Evolutionary conservation across 352 stramenopile genomes (phyloP).

Genomic region (Elongisporangium senticosum): DNA sequence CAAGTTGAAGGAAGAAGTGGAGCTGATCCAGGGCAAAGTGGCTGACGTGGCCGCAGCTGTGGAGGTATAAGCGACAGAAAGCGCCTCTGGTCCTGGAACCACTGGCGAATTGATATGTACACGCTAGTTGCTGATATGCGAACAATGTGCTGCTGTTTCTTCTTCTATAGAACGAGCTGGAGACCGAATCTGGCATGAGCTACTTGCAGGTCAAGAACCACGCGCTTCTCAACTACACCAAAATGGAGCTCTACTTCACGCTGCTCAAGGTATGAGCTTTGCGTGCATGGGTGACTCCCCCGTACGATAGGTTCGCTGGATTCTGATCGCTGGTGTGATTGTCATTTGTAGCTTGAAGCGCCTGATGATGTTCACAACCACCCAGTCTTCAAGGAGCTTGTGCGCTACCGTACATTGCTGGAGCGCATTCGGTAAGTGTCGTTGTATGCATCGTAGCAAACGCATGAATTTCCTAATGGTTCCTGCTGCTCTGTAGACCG

Average conservation of each 20-base stretch:
- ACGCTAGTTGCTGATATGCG: neutral
- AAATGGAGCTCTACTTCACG: slow-evolving; percentile 83
- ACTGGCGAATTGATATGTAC: neutral
- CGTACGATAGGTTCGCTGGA: neutral
- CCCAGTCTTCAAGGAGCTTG: slow-evolving; percentile 80
- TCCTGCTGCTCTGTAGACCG: slow-evolving; percentile 20
- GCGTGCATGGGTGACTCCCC: neutral
- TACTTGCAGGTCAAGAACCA: slow-evolving; percentile 88
- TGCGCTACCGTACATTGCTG: slow-evolving; percentile 79
- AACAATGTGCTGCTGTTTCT: neutral
- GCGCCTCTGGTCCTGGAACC: neutral
- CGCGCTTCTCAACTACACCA: slow-evolving; percentile 79
- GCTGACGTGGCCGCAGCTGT: slow-evolving; percentile 30
- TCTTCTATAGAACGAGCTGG: slow-evolving; percentile 38
- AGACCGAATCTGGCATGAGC: slow-evolving; percentile 61
- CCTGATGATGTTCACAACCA: slow-evolving; percentile 70
- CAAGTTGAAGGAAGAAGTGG: slow-evolving; percentile 47
- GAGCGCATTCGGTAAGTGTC: slow-evolving; percentile 63
- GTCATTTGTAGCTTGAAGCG: slow-evolving; percentile 39
- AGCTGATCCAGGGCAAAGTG: slow-evolving; percentile 56
- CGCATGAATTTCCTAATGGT: neutral
- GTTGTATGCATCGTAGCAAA: neutral
- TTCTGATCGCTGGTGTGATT: neutral
- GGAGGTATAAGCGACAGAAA: slow-evolving; percentile 19
- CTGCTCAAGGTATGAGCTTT: slow-evolving; percentile 55